These are phyloP conservation scores for Sorghum bicolor DNA, from an alignment of 176 grass and related monocot genomes.

Conservation along the genomic window Sorghum_bicolor_NCBIv3 NC_012878.2:1475001-1475500, in stretches of 20 bases:
- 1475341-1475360: too few relatives aligned
- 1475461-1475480: neutral
- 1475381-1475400: too few relatives aligned
- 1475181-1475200: neutral
- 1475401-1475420: too few relatives aligned
- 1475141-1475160: too few relatives aligned
- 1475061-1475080: neutral
- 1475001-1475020: too few relatives aligned
- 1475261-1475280: neutral
- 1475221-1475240: neutral
- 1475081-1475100: neutral
- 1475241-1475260: neutral
- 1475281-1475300: neutral
- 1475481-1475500: neutral
- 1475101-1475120: neutral
- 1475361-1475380: too few relatives aligned
- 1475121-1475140: too few relatives aligned
- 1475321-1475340: too few relatives aligned
- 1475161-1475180: neutral
- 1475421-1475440: too few relatives aligned
- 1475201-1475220: neutral
- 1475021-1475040: too few relatives aligned
- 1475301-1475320: neutral
- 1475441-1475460: too few relatives aligned
- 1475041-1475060: neutral